Conservation (phyloP, 2,329 filamentous ascomycete genomes). For the Phialophora macrospora region DNA sequence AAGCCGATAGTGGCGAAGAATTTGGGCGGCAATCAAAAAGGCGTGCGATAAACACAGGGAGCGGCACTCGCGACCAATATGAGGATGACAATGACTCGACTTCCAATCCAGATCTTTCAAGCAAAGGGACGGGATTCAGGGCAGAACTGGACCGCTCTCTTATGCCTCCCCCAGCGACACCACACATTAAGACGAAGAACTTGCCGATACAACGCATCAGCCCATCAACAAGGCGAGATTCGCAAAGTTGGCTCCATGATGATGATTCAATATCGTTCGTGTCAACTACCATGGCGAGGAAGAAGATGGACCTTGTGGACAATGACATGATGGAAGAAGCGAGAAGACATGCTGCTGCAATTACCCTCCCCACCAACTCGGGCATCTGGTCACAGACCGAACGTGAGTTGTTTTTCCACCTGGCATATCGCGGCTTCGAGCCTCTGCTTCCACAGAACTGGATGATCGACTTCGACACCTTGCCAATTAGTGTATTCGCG, state of each 20-base stretch:
- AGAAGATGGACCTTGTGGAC: conserved; percentile 25
- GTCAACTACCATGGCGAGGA: conserved; percentile 20
- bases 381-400: conserved; percentile 59
- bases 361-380: conserved; percentile 46
- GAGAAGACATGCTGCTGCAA: conserved; percentile 45
- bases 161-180: conserved; percentile 37
- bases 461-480: conserved; percentile 59
- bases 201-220: not conserved
- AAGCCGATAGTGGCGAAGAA: conserved; percentile 15
- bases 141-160: conserved; percentile 27
- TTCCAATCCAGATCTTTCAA: not conserved
- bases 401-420: conserved; percentile 58
- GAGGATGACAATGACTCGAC: not conserved
- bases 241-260: conserved; percentile 8
- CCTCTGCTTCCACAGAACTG: conserved; percentile 59
- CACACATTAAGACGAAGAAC: not conserved
- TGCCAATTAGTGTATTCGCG: conserved; percentile 60
- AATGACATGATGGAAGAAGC: conserved; percentile 39
- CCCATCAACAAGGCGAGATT: not conserved
- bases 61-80: conserved; percentile 14
- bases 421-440: conserved; percentile 62
- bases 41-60: conserved; percentile 16
- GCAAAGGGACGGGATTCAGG: not conserved
- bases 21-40: conserved; percentile 21
- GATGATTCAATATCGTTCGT: conserved; percentile 30